A percentile compares a stretch with the other conserved stretches of the same genome.
phyloP scores from a whole-genome alignment of 2,329 filamentous ascomycete species.

The Stylonectria norvegica region DNA sequence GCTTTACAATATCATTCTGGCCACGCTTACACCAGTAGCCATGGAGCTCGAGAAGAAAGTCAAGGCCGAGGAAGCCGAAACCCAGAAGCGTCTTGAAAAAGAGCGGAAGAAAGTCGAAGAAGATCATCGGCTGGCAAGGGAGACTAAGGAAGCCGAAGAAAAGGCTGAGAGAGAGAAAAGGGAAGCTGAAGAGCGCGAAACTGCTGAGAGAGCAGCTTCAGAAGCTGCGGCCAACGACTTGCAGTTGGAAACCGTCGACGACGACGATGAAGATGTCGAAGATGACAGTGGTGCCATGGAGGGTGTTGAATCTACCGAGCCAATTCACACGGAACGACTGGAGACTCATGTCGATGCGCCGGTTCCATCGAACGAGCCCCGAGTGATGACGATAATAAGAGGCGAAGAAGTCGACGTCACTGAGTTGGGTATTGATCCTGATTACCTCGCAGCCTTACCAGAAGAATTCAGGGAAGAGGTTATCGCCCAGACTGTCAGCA shows the following conservation, averaged over 20 bases:
- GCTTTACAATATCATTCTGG: conserved; percentile 66
- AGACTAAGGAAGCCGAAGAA: conserved; percentile 70
- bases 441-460: conserved; percentile 94
- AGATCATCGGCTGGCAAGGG: conserved; percentile 61
- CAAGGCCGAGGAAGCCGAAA: conserved; percentile 56
- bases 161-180: conserved; percentile 63
- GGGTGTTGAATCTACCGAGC: conserved; percentile 61
- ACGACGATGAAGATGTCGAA: conserved; percentile 8
- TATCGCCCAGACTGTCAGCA: conserved; percentile 82
- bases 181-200: conserved; percentile 67
- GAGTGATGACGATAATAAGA: conserved; percentile 78
- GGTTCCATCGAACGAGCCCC: conserved; percentile 33
- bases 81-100: conserved; percentile 49
- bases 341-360: conserved; percentile 24
- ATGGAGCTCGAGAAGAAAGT: conserved; percentile 74
- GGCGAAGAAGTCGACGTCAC: conserved; percentile 91
- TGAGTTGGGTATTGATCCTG: conserved; percentile 86
- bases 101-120: conserved; percentile 61
- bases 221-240: conserved; percentile 46
- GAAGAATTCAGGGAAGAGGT: conserved; percentile 96
- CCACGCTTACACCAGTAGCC: conserved; percentile 75
- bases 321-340: conserved; percentile 31
- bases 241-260: conserved; percentile 8
- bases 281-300: conserved; percentile 61
- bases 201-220: conserved; percentile 53